Evolutionary conservation across 2,329 filamentous ascomycete species (phyloP), one percentile per base, ranked within the genome.

Genomic region (Metarhizium sp.): DNA sequence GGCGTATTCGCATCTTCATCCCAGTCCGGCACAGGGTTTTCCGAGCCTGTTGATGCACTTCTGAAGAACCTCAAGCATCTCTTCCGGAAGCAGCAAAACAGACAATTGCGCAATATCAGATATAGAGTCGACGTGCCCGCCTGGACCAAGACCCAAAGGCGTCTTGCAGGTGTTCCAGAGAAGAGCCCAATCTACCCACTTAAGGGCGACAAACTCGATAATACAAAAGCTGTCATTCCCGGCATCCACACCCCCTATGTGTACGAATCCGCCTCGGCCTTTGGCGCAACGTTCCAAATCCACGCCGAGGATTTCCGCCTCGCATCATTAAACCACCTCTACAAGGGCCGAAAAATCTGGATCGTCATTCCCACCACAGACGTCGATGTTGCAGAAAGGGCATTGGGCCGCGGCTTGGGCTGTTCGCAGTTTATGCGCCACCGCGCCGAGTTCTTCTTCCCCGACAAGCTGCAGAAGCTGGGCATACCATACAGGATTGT

Each of bases 391-490:
- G 69, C 69, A 7, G 70, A 73, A 55, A 58, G 64, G 47, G 66
- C 65, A 3, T 62, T 73, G 18, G 67, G 66, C 10, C 64, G 70
- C 34, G 65, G 63, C 34, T 57, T 55, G 25, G 63, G 63, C 55
- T 73, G 70, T 54, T 72, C 70, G 6, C 70, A 73, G 54, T 73
- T 73, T 53, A 73, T 73, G 70, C 68, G 70, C 20, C 70, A 73
- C 59, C 65, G 70, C 45, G 70, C 70, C 40, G 70, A 72, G 57
- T 73, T 73, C 59, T 68, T 73, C 60, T 73, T 73, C 52, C 70
- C 70, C 2, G 66, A 71, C 34, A 70, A 70, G 56, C 69, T 73
- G 2, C 62, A 69, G n/a, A 69, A 69, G 57, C 63, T 73, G 10
- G 67, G 67, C 10, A 69, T 73, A 7, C 70, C 70, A 0, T 69